Percentiles rank a stretch among this genome's conserved stretches.
phyloP scores from a whole-genome alignment of 2,329 filamentous ascomycete species.

The Xylaria sp. region DNA sequence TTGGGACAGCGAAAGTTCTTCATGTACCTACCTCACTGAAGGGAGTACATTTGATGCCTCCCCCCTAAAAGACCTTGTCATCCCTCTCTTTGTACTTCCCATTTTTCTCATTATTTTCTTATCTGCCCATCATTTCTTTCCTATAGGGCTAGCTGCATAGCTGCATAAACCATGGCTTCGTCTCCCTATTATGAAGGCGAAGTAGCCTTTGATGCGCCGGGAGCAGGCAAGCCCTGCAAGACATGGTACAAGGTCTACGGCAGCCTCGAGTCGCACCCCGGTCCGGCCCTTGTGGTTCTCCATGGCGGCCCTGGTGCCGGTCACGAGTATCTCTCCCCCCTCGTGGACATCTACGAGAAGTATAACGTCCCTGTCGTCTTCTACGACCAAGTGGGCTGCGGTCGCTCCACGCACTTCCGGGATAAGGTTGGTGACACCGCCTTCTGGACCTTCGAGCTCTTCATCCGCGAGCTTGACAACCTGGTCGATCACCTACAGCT shows the following conservation, averaged over 20 bases:
- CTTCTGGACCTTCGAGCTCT: conserved; percentile 25
- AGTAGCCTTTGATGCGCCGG: not conserved
- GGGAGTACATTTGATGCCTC: conserved; percentile 16
- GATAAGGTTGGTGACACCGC: conserved; percentile 9
- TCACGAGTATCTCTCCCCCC: conserved; percentile 71
- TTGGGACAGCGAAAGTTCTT: not conserved
- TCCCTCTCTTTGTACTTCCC: too few species aligned
- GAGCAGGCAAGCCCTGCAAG: conserved; percentile 4
- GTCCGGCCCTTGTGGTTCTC: conserved; percentile 16
- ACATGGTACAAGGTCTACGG: conserved; percentile 19
- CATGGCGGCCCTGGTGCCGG: conserved; percentile 51
- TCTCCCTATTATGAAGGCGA: not conserved
- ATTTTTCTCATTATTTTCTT: too few species aligned
- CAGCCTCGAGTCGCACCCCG: not conserved
- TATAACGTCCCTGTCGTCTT: conserved; percentile 53
- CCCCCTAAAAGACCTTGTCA: too few species aligned
- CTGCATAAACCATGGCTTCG: not conserved
- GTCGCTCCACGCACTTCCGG: conserved; percentile 17
- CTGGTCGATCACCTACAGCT: conserved; percentile 17
- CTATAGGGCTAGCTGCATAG: not conserved
- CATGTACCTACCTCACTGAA: not conserved
- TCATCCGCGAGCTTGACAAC: conserved; percentile 21
- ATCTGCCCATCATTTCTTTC: too few species aligned
- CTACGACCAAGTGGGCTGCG: conserved; percentile 28
- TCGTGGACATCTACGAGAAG: conserved; percentile 61